Evolutionary conservation across 2,329 filamentous ascomycete species (phyloP).

Genomic region (Tolypocladium capitatum): DNA sequence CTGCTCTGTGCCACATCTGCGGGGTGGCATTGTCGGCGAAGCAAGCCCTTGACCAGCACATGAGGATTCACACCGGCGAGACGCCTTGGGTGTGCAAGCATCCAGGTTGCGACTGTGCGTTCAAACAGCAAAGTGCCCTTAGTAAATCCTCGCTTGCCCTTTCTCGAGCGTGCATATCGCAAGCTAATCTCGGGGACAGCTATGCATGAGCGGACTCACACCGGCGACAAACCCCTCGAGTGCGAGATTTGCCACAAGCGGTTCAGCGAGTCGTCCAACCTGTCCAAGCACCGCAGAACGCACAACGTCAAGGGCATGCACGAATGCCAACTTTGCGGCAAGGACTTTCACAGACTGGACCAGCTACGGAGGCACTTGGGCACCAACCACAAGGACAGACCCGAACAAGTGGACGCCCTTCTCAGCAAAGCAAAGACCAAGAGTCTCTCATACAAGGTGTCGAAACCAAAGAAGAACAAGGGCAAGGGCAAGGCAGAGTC

Average conservation of each 20-base stretch:
- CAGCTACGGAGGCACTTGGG: conserved; percentile 43
- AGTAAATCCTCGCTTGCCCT: conserved; percentile 29
- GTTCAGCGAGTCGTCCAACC: conserved; percentile 53
- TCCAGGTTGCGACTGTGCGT: conserved; percentile 39
- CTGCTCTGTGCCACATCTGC: conserved; percentile 43
- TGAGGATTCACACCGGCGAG: conserved; percentile 52
- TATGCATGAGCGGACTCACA: conserved; percentile 56
- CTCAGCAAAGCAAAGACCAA: conserved; percentile 6
- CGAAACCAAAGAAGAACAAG: conserved; percentile 4
- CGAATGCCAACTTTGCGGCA: conserved; percentile 39
- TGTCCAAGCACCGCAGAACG: conserved; percentile 52
- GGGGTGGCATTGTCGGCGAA: conserved; percentile 48
- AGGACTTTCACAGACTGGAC: conserved; percentile 46
- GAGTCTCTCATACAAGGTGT: conserved; percentile 3
- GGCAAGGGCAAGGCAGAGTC: background rate
- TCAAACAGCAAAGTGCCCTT: conserved; percentile 54
- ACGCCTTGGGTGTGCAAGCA: conserved; percentile 46
- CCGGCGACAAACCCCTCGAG: conserved; percentile 47
- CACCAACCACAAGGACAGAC: conserved; percentile 19
- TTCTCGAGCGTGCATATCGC: background rate
- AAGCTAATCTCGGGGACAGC: conserved; percentile 24
- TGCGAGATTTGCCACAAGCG: conserved; percentile 45
- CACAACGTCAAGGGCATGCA: conserved; percentile 40
- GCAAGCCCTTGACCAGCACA: conserved; percentile 54
- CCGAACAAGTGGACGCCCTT: conserved; percentile 7